Conservation (phyloP, 805 yeast species). For the Saturnispora gosingensis region DNA sequence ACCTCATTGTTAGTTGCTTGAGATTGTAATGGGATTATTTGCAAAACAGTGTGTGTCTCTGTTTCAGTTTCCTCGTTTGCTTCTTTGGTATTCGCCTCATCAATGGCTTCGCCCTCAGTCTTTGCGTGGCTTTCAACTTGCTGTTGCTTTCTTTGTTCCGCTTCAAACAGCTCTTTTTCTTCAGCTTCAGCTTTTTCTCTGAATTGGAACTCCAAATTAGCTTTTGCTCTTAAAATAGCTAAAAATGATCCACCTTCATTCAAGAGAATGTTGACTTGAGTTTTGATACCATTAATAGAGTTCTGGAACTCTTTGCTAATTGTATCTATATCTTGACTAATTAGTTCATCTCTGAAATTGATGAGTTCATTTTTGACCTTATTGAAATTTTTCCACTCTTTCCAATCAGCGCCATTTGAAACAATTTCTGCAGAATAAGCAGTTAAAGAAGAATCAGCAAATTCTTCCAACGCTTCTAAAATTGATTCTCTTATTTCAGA, state of each 20-base stretch:
- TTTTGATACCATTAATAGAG: conserved; percentile 31
- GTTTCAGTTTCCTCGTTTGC: conserved; percentile 11
- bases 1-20: neutral
- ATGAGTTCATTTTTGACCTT: conserved; percentile 46
- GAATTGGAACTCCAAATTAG: conserved; percentile 46
- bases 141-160: conserved; percentile 7
- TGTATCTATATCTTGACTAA: conserved; percentile 27
- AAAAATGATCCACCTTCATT: conserved; percentile 57
- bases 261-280: conserved; percentile 39
- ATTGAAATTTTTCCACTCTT: conserved; percentile 55
- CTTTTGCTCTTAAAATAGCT: conserved; percentile 46
- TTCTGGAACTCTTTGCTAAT: conserved; percentile 20
- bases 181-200: conserved; percentile 38
- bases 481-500: conserved; percentile 32
- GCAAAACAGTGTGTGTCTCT: conserved; percentile 1
- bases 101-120: neutral
- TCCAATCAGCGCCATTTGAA: conserved; percentile 35
- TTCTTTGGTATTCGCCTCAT: neutral
- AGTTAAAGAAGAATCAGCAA: conserved; percentile 55
- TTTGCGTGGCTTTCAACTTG: neutral
- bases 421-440: conserved; percentile 58
- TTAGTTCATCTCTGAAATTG: conserved; percentile 44
- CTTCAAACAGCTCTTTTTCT: conserved; percentile 2
- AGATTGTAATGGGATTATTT: neutral
- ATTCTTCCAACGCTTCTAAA: conserved; percentile 63